Base-by-base conservation (phyloP, 495 filamentous ascomycete genomes). In the Sordaria brevicollis region DNA sequence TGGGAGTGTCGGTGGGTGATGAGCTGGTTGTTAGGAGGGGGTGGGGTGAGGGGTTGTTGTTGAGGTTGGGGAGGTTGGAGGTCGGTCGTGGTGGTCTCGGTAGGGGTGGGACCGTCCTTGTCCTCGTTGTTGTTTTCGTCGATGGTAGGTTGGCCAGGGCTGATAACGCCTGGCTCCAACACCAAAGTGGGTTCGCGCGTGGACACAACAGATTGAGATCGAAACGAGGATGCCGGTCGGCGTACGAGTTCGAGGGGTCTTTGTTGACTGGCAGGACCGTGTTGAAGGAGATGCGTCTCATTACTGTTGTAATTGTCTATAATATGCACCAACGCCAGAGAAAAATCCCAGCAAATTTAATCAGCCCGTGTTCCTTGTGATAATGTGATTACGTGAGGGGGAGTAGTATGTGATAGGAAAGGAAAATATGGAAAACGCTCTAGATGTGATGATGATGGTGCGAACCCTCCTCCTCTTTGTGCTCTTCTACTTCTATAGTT, bases 241-340 rank as follows among this genome's bases (percentile, higher is more conserved):
- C 2, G 25, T 57, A 57, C 15, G 49, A 57, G 49, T 25, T 57
- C 25, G 49, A 25, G 49, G 17, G 13, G 25, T 57, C 49, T 57
- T 29, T 57, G 49, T 1, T 57, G 11, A 13, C 49, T 21, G 10
- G 25, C 10, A 57, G 49, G 11, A n/a, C 1, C 71, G 68, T 36
- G 66, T 15, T 65, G 67, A 17, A 38, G 70, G 36, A 78, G 74
- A 74, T 71, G 38, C 67, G 69, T 81, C 25, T 80, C 79, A 79
- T 81, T 81, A 77, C 72, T 76, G 38, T 72, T 74, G 37, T 74
- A 72, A 70, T 79, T 71, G 72, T 69, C 80, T 82, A 80, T 71
- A 77, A 9, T 36, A 31, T 57, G 49, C 19, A 57, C 49, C 21
- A 57, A 57, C 49, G 49, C 49, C 49, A 57, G 49, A 57, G 13